Base-by-base conservation (phyloP, 805 yeast genomes). In the Zygosaccharomyces gambellarensis region DNA sequence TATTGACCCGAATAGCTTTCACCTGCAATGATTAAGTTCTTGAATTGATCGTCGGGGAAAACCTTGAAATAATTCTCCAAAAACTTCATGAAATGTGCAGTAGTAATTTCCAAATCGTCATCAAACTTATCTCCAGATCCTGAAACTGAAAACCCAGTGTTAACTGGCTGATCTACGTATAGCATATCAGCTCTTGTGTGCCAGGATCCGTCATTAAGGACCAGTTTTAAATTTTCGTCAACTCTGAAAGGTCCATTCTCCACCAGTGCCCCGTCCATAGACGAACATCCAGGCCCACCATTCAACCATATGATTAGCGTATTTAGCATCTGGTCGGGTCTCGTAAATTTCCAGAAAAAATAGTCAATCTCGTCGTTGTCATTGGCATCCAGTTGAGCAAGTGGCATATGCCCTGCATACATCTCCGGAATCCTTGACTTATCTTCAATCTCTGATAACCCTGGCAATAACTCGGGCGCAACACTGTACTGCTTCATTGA, bases 271-370 rank as follows among this genome's bases (percentile, higher is more conserved):
- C 99, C 99, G 68, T 94, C 99, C 94, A 92, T 82, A 0, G 97
- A 90, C 1, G 97, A 90, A 66, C 99, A 94, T 0, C 99, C 99
- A 0, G 99, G 99, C 0, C 99, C 99, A 36, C 99, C 99, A 65
- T 94, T 94, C 21, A 94, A 75, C 98, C 99, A 94, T 47, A 94
- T 76, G 7, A 85, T 76, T 21, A 86, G 74, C 7, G 50, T 49
- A 12, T 67, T 60, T 5, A 63, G 59, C 7, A 46, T 49, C 23
- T 55, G 56, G 58, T 39, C 68, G 4, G 51, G 45, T 17, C 46
- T 47, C 2, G 29, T 70, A 47, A 82, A 83, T 60, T 79, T 80
- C 96, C 96, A 87, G 63, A 87, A 90, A 61, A 85, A 90, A 59
- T 87, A 76, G 57, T 78, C 75, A 5, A 43, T 44, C 23, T 47